Percentiles rank a stretch among this genome's conserved stretches.
These are phyloP conservation scores for Candida michaelii DNA, from an alignment of 805 yeast genomes.

Conservation along the genomic window DNA sequence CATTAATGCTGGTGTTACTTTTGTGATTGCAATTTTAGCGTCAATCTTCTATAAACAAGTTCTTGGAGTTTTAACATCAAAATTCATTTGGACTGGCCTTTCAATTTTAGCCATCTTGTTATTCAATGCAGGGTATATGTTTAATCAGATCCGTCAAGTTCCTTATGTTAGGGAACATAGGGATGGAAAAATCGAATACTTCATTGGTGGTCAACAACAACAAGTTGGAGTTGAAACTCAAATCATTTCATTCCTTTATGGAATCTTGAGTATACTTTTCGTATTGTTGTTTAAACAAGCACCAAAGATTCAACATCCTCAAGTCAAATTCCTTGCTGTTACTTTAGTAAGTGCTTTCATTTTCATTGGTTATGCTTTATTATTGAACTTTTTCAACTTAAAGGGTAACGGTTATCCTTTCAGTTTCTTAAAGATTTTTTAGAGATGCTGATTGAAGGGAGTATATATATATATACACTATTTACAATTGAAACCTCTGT, in stretches of 20 bases:
- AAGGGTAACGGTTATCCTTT: constrained; percentile 82
- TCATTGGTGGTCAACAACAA: constrained; percentile 60
- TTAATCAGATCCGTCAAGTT: constrained; percentile 75
- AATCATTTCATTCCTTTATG: constrained; percentile 72
- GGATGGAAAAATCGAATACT: constrained; percentile 38
- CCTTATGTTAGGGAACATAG: constrained; percentile 55
- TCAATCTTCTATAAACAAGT: constrained; percentile 26
- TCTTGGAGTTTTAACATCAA: constrained; percentile 44
- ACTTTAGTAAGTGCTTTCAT: constrained; percentile 43
- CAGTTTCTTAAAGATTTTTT: constrained; percentile 34
- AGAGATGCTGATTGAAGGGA: neutral
- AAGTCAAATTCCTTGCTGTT: constrained; percentile 51
- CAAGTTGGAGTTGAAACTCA: constrained; percentile 92
- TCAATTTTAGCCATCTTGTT: constrained; percentile 64
- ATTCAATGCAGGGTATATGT: constrained; percentile 91
- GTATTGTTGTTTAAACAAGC: constrained; percentile 59
- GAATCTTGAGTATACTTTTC: constrained; percentile 58
- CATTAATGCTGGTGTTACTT: constrained; percentile 26
- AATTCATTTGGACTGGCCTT: constrained; percentile 69
- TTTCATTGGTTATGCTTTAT: constrained; percentile 59
- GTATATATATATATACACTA: neutral
- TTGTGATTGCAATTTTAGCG: constrained; percentile 26
- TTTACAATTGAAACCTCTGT: too few relatives aligned
- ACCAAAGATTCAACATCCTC: constrained; percentile 46
- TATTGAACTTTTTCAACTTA: constrained; percentile 63